Evolutionary conservation across 805 yeast species (phyloP).

Genomic region (Ogataea allantospora): DNA sequence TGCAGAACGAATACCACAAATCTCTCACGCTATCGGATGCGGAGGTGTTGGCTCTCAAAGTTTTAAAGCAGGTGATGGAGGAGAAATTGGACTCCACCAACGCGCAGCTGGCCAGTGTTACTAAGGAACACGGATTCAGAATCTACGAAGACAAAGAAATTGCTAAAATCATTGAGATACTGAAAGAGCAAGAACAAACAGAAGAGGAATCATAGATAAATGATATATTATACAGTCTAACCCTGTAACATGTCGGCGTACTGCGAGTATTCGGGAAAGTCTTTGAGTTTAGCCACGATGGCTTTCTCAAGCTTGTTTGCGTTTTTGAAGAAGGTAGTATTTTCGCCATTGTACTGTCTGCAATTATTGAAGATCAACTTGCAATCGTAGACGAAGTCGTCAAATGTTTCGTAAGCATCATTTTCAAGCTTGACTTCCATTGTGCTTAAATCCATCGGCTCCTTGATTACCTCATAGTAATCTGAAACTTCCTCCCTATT

Average conservation of each 20-base stretch:
- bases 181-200: slow-evolving; percentile 68
- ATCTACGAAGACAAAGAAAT: slow-evolving; percentile 82
- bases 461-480: slow-evolving; percentile 92
- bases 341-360: slow-evolving; percentile 87
- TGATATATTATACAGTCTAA: slow-evolving; percentile 9
- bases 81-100: slow-evolving; percentile 93
- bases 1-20: slow-evolving; percentile 94
- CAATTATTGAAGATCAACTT: slow-evolving; percentile 86
- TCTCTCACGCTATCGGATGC: slow-evolving; percentile 91
- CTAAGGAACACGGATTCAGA: slow-evolving; percentile 80
- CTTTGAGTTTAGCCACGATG: slow-evolving; percentile 76
- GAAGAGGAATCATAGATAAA: slow-evolving; percentile 24
- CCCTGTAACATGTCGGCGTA: slow-evolving; percentile 52
- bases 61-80: slow-evolving; percentile 97
- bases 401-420: slow-evolving; percentile 87
- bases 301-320: slow-evolving; percentile 93
- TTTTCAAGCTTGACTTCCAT: slow-evolving; percentile 93
- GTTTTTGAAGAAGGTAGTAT: slow-evolving; percentile 92
- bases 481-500: slow-evolving; percentile 93
- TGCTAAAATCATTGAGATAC: slow-evolving; percentile 70
- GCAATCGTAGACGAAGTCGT: slow-evolving; percentile 87
- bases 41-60: slow-evolving; percentile 82
- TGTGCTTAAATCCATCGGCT: slow-evolving; percentile 96
- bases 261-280: slow-evolving; percentile 88
- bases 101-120: slow-evolving; percentile 92